These are phyloP conservation scores for Penicillium sp. DNA, from an alignment of 2,329 filamentous ascomycete species.

Conservation along the genomic window DNA sequence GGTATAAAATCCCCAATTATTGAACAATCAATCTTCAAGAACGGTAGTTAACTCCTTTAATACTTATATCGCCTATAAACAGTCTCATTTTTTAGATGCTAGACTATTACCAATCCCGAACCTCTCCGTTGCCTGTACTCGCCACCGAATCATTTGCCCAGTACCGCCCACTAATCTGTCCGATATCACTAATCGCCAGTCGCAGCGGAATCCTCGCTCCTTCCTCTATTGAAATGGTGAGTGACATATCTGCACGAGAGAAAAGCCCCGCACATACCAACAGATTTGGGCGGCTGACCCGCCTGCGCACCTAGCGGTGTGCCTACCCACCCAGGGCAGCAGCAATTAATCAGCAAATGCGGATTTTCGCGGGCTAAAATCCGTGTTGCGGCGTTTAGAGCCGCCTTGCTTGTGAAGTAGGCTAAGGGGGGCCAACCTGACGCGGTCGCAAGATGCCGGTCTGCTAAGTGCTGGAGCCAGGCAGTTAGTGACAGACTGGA, in stretches of 20 bases:
- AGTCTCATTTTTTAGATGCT: not conserved
- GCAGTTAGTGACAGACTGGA: not conserved
- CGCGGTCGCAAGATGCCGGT: not conserved
- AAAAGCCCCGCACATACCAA: not conserved
- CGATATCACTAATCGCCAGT: not conserved
- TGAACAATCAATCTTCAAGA: not conserved
- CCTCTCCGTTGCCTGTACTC: not conserved
- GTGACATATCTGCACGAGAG: not conserved
- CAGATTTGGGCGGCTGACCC: not conserved
- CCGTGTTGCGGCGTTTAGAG: not conserved
- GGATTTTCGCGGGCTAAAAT: not conserved
- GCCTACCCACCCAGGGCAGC: not conserved
- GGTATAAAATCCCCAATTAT: not conserved
- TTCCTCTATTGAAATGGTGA: not conserved
- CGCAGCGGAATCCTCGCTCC: not conserved
- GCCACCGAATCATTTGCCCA: not conserved
- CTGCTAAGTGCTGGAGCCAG: not conserved
- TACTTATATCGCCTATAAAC: not conserved
- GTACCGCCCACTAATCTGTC: not conserved
- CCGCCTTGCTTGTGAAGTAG: not conserved
- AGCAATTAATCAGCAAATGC: not conserved
- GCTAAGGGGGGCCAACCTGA: not conserved
- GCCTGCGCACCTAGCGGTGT: not conserved
- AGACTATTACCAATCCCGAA: not conserved
- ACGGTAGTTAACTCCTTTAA: not conserved